phyloP scores from a whole-genome alignment of 2,329 filamentous ascomycete species.

The Dothistroma pini region DNA sequence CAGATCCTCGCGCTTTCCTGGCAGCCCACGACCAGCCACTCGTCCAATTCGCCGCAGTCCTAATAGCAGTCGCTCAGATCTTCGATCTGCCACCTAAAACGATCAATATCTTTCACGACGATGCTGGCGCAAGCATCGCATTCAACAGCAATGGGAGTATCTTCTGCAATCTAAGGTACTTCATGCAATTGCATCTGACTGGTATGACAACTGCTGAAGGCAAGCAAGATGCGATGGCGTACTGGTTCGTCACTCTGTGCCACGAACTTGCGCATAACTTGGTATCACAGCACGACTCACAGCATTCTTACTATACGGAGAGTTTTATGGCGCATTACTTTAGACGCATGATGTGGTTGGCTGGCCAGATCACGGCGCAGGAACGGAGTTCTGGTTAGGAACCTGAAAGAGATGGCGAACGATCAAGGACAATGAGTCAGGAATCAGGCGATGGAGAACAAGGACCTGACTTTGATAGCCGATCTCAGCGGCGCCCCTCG shows the following conservation, averaged over 20 bases:
- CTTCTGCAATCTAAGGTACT: slow-evolving; percentile 92
- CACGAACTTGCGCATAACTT: slow-evolving; percentile 97
- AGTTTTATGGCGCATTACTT: slow-evolving; percentile 77
- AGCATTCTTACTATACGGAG: slow-evolving; percentile 83
- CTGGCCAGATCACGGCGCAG: slow-evolving; percentile 16
- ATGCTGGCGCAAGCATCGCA: slow-evolving; percentile 74
- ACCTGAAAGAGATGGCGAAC: neutral
- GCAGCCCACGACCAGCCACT: slow-evolving; percentile 58
- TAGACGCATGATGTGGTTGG: slow-evolving; percentile 56
- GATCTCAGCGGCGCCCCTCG: neutral
- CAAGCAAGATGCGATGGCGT: slow-evolving; percentile 67
- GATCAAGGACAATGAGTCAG: neutral
- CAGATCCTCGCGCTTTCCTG: slow-evolving; percentile 57
- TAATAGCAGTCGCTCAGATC: slow-evolving; percentile 66
- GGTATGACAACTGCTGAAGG: slow-evolving; percentile 44
- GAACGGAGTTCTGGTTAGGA: neutral
- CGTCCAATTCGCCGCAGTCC: slow-evolving; percentile 64
- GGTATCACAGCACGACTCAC: slow-evolving; percentile 69
- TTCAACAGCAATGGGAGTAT: slow-evolving; percentile 86
- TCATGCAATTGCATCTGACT: slow-evolving; percentile 67
- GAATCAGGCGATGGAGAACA: neutral
- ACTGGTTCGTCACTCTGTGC: slow-evolving; percentile 95
- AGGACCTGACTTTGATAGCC: neutral
- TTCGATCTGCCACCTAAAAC: slow-evolving; percentile 67
- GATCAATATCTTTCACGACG: slow-evolving; percentile 85